Evolutionary conservation across 2,329 filamentous ascomycete species (phyloP).

Genomic region (Truncatella angustata): DNA sequence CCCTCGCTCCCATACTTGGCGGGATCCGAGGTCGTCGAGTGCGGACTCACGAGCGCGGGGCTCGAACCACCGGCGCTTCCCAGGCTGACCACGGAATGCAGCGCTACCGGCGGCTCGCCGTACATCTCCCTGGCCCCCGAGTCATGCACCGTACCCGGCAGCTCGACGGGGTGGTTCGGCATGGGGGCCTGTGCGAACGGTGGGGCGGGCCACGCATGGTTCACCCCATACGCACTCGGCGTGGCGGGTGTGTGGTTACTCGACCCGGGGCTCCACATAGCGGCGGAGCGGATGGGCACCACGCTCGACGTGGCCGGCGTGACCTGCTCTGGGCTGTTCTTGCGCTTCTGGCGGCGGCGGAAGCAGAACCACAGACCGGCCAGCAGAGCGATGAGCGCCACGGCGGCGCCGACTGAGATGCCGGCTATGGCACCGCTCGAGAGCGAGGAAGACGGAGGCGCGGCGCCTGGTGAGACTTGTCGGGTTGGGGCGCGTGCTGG

Average conservation of each 20-base stretch:
- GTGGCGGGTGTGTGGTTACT: neutral
- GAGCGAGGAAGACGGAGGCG: slow-evolving; percentile 14
- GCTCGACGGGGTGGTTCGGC: slow-evolving; percentile 5
- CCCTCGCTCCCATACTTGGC: neutral
- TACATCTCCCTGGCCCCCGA: neutral
- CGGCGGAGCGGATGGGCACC: neutral
- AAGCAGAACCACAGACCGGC: slow-evolving; percentile 30
- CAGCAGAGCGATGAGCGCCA: slow-evolving; percentile 25
- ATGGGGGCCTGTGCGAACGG: neutral
- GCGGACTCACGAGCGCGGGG: neutral
- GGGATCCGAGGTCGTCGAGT: neutral
- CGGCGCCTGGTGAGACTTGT: slow-evolving; percentile 21
- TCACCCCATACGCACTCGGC: neutral
- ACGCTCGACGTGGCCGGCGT: neutral
- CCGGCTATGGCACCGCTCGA: slow-evolving; percentile 31
- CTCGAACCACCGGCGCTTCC: neutral
- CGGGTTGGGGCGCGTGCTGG: slow-evolving; percentile 50
- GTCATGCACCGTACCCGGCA: neutral
- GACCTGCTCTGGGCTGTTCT: neutral
- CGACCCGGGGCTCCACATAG: neutral
- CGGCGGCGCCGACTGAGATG: slow-evolving; percentile 38
- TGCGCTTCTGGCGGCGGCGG: slow-evolving; percentile 20
- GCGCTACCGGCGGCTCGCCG: neutral
- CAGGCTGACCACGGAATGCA: neutral
- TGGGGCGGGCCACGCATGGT: neutral